phyloP scores from a whole-genome alignment of 148 eudicot species.

The Heliamphora exappendiculata region DNA sequence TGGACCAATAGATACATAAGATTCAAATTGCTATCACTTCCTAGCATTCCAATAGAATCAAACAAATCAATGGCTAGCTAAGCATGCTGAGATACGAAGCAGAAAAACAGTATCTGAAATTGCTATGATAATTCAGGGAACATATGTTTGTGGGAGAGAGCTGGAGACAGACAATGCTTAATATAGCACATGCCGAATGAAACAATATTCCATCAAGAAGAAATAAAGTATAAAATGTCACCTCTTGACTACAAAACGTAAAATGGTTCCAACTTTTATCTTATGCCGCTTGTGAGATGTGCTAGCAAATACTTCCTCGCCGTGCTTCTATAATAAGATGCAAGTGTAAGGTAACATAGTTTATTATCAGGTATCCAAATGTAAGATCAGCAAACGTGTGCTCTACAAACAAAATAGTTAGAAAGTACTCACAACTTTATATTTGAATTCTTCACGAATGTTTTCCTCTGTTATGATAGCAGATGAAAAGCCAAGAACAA shows the following conservation, averaged over 20 bases:
- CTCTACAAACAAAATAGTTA: neutral
- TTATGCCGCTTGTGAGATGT: conserved; percentile 51
- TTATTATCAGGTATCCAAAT: neutral
- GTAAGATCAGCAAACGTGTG: neutral
- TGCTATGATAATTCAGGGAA: neutral
- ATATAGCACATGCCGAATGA: neutral
- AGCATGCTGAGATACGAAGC: neutral
- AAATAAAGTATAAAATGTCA: conserved; percentile 8
- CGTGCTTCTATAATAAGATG: conserved; percentile 47
- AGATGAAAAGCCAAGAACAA: conserved; percentile 89
- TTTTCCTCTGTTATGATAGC: conserved; percentile 65
- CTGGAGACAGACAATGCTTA: neutral
- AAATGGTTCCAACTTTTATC: conserved; percentile 56
- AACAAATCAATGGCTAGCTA: neutral
- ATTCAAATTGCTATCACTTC: neutral
- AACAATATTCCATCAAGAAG: neutral
- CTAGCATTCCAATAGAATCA: neutral
- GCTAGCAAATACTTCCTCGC: conserved; percentile 51
- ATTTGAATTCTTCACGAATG: conserved; percentile 66
- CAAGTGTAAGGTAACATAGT: neutral
- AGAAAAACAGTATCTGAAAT: neutral
- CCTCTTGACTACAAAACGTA: conserved; percentile 81
- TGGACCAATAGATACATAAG: neutral
- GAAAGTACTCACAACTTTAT: conserved; percentile 46
- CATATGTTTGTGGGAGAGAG: neutral